Base-by-base conservation (phyloP, 2,329 filamentous ascomycete species). In the Diplodia seriata region DNA sequence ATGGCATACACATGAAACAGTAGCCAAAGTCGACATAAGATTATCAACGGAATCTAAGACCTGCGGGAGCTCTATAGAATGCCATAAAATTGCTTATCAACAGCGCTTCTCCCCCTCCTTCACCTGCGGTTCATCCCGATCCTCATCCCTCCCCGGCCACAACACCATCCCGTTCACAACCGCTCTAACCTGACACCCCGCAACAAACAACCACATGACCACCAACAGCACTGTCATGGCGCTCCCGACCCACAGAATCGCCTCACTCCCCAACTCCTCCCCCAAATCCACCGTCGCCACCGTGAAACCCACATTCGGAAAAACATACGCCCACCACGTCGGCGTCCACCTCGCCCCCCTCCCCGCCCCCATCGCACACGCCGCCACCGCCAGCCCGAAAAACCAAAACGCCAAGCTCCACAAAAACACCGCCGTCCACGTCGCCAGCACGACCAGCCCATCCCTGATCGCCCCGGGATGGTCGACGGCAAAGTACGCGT, bases 391-490 rank as follows among this genome's bases (percentile, higher is more conserved):
- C 12, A 82, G 78, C 69, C 75, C 74, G 72, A 86, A 86, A 76
- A 87, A 86, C 84, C 84, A 87, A 68, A 86, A 78, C 12, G 83
- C 82, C n/a, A 92, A 75, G 0, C 86, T 85, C 90, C 90, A 92
- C 11, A 92, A 78, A 70, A 86, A 86, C 4, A 91, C 81, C 0
- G 82, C 84, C 0, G 79, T 73, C 5, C 80, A 77, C 20, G 87
- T 74, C 1, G 84, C 82, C 26, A 85, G 67, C 2, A 84, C 79
- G 36, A 81, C 74, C 65, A 85, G 73, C n/a, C 85, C n/a, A 5
- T 68, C 50, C 87, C 73, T 15, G n/a, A n/a, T n/a, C 71, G 61
- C 53, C 0, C 57, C 56, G 2, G 67, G 51, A 87, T 74, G 20
- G 23, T 75, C 77, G 71, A 56, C 51, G 2, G 61, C 43, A 31